Base-by-base conservation (phyloP, 164 flowering plant species). In the Platanus orientalis region DNA sequence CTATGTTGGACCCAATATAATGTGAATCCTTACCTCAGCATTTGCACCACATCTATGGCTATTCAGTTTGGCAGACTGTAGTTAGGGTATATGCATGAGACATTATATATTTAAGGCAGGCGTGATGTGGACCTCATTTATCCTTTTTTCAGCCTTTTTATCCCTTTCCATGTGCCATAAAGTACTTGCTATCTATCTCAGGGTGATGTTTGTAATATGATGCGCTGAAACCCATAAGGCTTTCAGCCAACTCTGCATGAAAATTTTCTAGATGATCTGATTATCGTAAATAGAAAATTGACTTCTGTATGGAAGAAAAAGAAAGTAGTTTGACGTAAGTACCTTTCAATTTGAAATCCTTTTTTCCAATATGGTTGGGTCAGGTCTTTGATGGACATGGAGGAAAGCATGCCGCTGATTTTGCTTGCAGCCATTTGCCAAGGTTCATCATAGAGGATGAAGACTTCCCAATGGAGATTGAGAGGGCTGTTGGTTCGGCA, bases 311-410 rank as follows among this genome's bases (percentile, higher is more conserved):
- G 42, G 42, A 23, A 49, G 36, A 49, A 28, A 2, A 6, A 40
- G 21, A 11, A 44, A 21, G 2, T 21, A 16, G 29, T 61, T 49
- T 29, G 44, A 60, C 27, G 12, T 30, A 29, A 27, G 27, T 25
- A 36, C 52, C 17, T 36, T 14, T 39, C 17, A 4, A 19, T 19
- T 1, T 61, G 3, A 27, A 20, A 45, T 26, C 50, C 16, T 17
- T 40, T 28, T 58, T 23, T 58, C 69, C 56, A 32, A n/a, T n/a
- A n/a, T n/a, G n/a, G n/a, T 61, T 64, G 24, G 53, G n/a, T 55
- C 71, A 88, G 95, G 84, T 88, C 54, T 94, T 94, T 79, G 98
- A 94, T 78, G 98, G 98, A 20, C 98, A 94, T 81, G 96, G 95
- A 53, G 98, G 98, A 50, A 89, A 82, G 71, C 90, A 91, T 81